phyloP scores from a whole-genome alignment of 2,329 filamentous ascomycete genomes.

The Penicillium brevicompactum region DNA sequence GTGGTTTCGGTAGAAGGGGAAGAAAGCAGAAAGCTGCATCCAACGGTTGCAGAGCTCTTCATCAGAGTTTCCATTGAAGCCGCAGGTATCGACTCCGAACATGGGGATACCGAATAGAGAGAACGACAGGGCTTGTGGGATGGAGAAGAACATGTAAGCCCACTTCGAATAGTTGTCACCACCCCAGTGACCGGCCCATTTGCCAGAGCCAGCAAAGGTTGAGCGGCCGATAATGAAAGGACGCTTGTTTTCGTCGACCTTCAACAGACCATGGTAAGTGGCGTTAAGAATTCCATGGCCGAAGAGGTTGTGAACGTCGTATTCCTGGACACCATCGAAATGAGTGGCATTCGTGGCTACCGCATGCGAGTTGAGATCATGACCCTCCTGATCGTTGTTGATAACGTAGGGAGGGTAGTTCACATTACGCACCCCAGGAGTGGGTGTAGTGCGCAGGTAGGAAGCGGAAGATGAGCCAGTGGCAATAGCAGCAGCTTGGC shows the following conservation, averaged over 20 bases:
- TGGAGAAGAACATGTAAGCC: conserved; percentile 74
- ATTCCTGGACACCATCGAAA: conserved; percentile 70
- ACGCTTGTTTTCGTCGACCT: conserved; percentile 66
- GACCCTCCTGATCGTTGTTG: conserved; percentile 64
- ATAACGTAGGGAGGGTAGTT: conserved; percentile 77
- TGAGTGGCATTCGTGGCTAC: conserved; percentile 78
- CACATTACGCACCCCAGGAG: conserved; percentile 65
- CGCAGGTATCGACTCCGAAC: conserved; percentile 72
- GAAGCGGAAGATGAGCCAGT: conserved; percentile 42
- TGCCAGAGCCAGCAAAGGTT: conserved; percentile 76
- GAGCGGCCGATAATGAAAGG: conserved; percentile 84
- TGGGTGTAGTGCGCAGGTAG: conserved; percentile 63
- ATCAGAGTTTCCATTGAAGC: conserved; percentile 68
- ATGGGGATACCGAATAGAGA: conserved; percentile 75
- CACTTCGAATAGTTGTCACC: conserved; percentile 73
- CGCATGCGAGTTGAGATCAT: conserved; percentile 72
- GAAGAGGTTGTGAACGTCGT: conserved; percentile 81
- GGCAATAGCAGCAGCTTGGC: conserved; percentile 50
- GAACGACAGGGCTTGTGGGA: conserved; percentile 76
- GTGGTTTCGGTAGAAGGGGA: conserved; percentile 79
- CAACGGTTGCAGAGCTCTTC: conserved; percentile 73
- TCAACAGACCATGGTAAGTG: conserved; percentile 70
- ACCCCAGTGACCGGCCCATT: conserved; percentile 80
- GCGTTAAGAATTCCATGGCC: conserved; percentile 75
- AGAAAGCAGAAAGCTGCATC: conserved; percentile 74